phyloP scores from a whole-genome alignment of 2,329 filamentous ascomycete genomes.

The Monosporascus ibericus region DNA sequence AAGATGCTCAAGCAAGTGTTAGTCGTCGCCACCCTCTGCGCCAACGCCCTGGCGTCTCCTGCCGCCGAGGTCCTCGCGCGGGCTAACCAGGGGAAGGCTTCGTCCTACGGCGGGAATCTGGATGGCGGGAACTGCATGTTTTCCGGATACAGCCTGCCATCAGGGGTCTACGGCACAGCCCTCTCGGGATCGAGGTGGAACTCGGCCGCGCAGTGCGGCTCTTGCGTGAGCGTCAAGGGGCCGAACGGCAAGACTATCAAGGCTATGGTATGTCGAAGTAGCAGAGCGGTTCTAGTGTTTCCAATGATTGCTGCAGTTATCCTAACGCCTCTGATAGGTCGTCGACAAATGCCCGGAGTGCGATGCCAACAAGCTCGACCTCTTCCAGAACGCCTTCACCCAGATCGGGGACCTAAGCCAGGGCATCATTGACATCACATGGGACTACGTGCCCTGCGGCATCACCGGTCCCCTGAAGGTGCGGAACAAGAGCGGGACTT shows the following conservation, averaged over 20 bases:
- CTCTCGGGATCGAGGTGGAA: slow-evolving; percentile 54
- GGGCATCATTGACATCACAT: slow-evolving; percentile 35
- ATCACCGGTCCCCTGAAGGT: slow-evolving; percentile 36
- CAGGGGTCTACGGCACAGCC: slow-evolving; percentile 54
- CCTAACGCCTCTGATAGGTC: slow-evolving; percentile 22
- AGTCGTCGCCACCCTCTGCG: not conserved
- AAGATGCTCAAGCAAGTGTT: not conserved
- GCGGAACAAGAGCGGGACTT: slow-evolving; percentile 39
- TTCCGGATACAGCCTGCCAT: slow-evolving; percentile 54
- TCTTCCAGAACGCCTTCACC: slow-evolving; percentile 37
- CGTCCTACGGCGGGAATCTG: slow-evolving; percentile 50
- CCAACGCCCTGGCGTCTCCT: not conserved
- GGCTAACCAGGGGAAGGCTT: not conserved
- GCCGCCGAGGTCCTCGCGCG: not conserved
- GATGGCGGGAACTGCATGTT: slow-evolving; percentile 59
- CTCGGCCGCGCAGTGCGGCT: slow-evolving; percentile 50
- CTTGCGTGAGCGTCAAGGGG: slow-evolving; percentile 54
- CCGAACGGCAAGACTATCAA: slow-evolving; percentile 51
- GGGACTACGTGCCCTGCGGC: slow-evolving; percentile 32
- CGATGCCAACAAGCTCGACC: slow-evolving; percentile 33
- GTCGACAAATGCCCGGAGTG: slow-evolving; percentile 42
- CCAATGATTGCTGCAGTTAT: not conserved
- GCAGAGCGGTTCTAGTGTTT: not conserved
- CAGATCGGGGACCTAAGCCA: slow-evolving; percentile 28
- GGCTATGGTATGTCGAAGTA: slow-evolving; percentile 48